Evolutionary conservation across 208 protist genomes (phyloP).

Genomic region (Trypanosoma congolense): DNA sequence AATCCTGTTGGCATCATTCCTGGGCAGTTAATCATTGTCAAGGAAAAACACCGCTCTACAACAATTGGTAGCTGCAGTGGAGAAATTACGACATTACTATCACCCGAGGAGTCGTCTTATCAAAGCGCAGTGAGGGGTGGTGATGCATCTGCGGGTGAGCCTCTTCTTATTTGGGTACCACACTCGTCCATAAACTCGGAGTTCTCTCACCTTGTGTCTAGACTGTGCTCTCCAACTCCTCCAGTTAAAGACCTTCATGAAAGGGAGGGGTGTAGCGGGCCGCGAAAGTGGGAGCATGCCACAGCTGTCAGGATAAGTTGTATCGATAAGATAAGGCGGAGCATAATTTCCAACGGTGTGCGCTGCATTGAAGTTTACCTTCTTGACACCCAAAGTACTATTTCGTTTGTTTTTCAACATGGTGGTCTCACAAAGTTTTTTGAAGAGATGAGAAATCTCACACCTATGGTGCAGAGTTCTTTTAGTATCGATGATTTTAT

Average conservation of each 20-base stretch:
- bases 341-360: neutral
- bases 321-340: slow-evolving; percentile 1
- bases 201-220: no score
- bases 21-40: neutral
- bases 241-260: no score
- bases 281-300: neutral
- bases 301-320: neutral
- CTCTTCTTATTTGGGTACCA: no score
- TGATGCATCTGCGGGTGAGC: no score
- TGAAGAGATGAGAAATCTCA: slow-evolving; percentile 13
- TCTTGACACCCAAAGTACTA: neutral
- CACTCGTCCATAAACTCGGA: no score
- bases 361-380: slow-evolving; percentile 11
- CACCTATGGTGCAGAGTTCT: slow-evolving; percentile 18
- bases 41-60: neutral
- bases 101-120: no score
- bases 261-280: no score
- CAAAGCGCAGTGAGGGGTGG: no score
- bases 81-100: no score
- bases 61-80: no score
- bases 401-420: slow-evolving; percentile 14
- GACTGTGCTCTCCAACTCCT: no score
- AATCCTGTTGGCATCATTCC: neutral
- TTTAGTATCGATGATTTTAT: slow-evolving; percentile 22
- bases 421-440: slow-evolving; percentile 30